phyloP scores from a whole-genome alignment of 768 basidiomycete species.

The Suillus alpinus region DNA sequence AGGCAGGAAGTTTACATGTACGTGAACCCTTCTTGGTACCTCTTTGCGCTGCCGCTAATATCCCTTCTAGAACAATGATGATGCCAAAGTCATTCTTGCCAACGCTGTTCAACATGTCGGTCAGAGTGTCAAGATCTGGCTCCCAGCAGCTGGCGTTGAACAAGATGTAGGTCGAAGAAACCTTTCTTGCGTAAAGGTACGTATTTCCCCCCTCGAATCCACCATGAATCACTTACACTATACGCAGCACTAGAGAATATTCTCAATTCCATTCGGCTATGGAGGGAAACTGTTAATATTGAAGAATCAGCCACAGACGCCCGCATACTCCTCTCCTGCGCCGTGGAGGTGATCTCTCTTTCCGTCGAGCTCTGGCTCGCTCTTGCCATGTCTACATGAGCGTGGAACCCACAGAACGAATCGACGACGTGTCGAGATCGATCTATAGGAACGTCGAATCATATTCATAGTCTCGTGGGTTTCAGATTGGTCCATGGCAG shows the following conservation, averaged over 20 bases:
- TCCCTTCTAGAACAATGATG: slow-evolving; percentile 69
- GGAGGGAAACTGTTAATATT: slow-evolving; percentile 98
- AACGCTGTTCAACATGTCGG: slow-evolving; percentile 93
- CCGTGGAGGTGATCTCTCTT: slow-evolving; percentile 94
- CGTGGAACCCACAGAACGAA: too few relatives aligned
- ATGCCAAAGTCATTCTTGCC: slow-evolving; percentile 92
- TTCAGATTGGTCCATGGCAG: too few relatives aligned
- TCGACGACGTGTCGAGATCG: too few relatives aligned
- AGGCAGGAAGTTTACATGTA: slow-evolving; percentile 91
- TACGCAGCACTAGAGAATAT: slow-evolving; percentile 88
- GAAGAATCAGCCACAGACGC: slow-evolving; percentile 89
- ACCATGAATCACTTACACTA: not conserved
- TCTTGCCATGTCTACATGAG: too few relatives aligned
- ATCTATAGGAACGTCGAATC: too few relatives aligned
- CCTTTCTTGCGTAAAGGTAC: slow-evolving; percentile 88
- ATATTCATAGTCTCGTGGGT: too few relatives aligned
- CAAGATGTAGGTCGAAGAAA: slow-evolving; percentile 80
- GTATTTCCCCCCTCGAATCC: slow-evolving; percentile 11
- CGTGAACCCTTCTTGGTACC: slow-evolving; percentile 22
- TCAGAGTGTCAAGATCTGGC: slow-evolving; percentile 95
- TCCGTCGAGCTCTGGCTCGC: slow-evolving; percentile 98
- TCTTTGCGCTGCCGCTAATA: not conserved
- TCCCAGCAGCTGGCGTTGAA: slow-evolving; percentile 90
- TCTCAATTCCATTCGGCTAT: slow-evolving; percentile 92
- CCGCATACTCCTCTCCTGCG: slow-evolving; percentile 85